Conservation (phyloP, 2,329 filamentous ascomycete genomes). For the Neophaeococcomyces aloes region DNA sequence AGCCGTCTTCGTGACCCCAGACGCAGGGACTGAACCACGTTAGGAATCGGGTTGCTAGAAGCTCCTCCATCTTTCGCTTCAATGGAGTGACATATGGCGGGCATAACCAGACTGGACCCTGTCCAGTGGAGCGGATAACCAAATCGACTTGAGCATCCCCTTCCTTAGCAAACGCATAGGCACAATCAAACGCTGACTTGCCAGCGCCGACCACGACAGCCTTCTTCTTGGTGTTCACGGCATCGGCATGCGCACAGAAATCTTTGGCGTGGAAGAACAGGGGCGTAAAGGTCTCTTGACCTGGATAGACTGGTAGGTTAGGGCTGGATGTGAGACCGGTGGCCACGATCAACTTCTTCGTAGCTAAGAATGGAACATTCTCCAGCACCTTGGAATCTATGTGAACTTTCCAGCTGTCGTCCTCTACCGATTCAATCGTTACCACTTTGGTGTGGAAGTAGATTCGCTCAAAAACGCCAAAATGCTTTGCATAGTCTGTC, state of each 20-base stretch:
- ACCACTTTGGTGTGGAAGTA: constrained; percentile 44
- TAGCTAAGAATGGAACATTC: constrained; percentile 24
- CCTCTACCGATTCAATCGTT: constrained; percentile 33
- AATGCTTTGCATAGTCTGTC: constrained; percentile 44
- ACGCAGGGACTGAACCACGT: constrained; percentile 67
- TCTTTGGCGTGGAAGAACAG: constrained; percentile 50
- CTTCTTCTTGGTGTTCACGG: constrained; percentile 28
- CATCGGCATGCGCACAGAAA: constrained; percentile 33
- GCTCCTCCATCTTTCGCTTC: constrained; percentile 58
- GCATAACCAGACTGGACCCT: constrained; percentile 50
- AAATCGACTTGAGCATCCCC: constrained; percentile 48
- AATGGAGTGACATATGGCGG: constrained; percentile 52
- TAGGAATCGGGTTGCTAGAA: constrained; percentile 56
- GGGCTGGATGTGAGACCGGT: constrained; percentile 52
- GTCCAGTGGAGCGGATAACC: constrained; percentile 48
- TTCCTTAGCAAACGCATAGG: constrained; percentile 45
- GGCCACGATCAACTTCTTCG: constrained; percentile 48
- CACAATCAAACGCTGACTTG: constrained; percentile 55
- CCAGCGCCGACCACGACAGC: constrained; percentile 49
- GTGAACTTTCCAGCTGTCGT: constrained; percentile 29
- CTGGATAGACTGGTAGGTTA: constrained; percentile 43
- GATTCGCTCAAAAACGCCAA: constrained; percentile 40
- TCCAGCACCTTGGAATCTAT: constrained; percentile 17
- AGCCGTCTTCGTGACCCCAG: constrained; percentile 49
- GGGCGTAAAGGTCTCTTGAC: constrained; percentile 40